Conservation (phyloP, 805 yeast species). For the Saccharomycodes ludwigii region DNA sequence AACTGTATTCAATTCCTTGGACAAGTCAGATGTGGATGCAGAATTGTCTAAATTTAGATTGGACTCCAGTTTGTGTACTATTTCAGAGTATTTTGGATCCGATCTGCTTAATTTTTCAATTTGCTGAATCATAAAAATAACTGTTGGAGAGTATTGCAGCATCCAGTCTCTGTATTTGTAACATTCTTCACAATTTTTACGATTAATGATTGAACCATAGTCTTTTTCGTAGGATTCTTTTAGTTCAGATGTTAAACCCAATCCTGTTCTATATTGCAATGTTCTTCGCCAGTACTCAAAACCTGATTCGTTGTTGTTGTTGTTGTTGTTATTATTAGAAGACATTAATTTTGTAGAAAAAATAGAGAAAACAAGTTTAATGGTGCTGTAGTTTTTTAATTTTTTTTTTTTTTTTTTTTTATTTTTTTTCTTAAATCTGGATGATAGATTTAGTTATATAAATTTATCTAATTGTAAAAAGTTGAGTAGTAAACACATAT, state of each 20-base stretch:
- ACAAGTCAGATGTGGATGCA: neutral
- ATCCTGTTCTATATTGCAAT: conserved; percentile 55
- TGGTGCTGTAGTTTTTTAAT: neutral
- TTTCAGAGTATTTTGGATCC: conserved; percentile 6
- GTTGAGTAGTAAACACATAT: too few relatives aligned
- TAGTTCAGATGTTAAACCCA: conserved; percentile 46
- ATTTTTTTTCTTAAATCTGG: neutral
- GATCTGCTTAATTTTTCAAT: conserved; percentile 42
- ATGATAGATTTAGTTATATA: too few relatives aligned
- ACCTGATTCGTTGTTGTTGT: conserved; percentile 20
- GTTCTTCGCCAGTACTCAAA: conserved; percentile 79
- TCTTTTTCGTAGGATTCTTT: conserved; percentile 47
- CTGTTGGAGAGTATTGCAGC: conserved; percentile 69
- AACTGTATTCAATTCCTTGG: too few relatives aligned
- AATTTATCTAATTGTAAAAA: too few relatives aligned
- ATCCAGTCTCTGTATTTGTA: conserved; percentile 72
- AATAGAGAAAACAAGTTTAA: too few relatives aligned
- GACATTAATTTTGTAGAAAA: neutral
- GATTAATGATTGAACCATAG: conserved; percentile 28
- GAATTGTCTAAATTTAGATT: neutral
- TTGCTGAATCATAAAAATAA: conserved; percentile 76
- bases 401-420: neutral
- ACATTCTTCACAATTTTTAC: conserved; percentile 54
- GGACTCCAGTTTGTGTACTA: conserved; percentile 11
- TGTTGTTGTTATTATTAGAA: neutral